These are phyloP conservation scores for Ganoderma leucocontextum DNA, from an alignment of 1,284 basidiomycete species.

Conservation along the genomic window DNA sequence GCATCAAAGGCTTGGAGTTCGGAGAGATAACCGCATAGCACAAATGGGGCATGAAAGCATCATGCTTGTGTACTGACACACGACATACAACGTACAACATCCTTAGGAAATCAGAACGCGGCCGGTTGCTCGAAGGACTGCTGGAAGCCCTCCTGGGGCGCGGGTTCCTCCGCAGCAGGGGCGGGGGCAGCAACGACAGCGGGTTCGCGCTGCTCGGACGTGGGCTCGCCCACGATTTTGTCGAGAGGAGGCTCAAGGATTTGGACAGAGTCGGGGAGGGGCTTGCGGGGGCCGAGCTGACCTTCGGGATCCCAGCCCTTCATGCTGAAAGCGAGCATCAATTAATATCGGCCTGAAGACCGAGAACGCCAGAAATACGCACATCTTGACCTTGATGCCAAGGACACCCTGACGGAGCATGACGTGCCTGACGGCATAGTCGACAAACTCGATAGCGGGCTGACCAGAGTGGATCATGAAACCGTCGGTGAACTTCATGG, in stretches of 20 bases:
- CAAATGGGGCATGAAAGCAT: slow-evolving; percentile 23
- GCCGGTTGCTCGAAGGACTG: slow-evolving; percentile 44
- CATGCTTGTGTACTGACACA: slow-evolving; percentile 26
- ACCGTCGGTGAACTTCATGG: slow-evolving; percentile 99
- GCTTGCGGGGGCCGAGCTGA: slow-evolving; percentile 88
- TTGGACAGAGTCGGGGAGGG: slow-evolving; percentile 95
- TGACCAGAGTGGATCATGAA: slow-evolving; percentile 99
- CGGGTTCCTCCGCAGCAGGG: slow-evolving; percentile 61
- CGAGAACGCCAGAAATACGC: slow-evolving; percentile 41
- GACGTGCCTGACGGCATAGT: slow-evolving; percentile 98
- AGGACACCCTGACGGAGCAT: slow-evolving; percentile 99
- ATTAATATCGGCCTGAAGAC: slow-evolving; percentile 2
- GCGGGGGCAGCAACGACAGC: slow-evolving; percentile 57
- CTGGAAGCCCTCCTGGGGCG: slow-evolving; percentile 48
- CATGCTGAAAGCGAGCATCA: slow-evolving; percentile 70
- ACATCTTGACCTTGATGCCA: slow-evolving; percentile 99
- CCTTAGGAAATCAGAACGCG: slow-evolving; percentile 40
- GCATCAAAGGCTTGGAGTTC: background rate
- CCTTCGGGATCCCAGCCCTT: slow-evolving; percentile 96
- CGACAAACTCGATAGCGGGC: slow-evolving; percentile 96
- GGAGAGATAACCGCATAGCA: slow-evolving; percentile 1
- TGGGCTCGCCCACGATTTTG: slow-evolving; percentile 81
- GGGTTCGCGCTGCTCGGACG: slow-evolving; percentile 82
- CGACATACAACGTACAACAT: slow-evolving; percentile 28
- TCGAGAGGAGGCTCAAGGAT: slow-evolving; percentile 88